A percentile compares a stretch with the other conserved stretches of the same genome.
Evolutionary conservation across 176 grass and related monocot species (phyloP).

Genomic region (Stipa capillata): DNA sequence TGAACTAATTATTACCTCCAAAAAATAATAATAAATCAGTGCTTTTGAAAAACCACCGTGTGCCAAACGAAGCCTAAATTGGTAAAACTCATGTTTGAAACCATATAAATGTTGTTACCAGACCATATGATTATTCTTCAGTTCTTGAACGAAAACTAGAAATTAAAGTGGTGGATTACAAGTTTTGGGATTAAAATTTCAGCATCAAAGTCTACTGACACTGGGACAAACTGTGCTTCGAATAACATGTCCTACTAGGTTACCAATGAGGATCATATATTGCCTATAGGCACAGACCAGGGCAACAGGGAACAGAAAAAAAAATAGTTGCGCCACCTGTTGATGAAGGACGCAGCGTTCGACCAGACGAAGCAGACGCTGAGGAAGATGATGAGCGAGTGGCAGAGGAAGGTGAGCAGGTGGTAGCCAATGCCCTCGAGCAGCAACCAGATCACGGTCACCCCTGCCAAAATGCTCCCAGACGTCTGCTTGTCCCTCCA

Average conservation of each 20-base stretch:
- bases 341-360: constrained; percentile 56
- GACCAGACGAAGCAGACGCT: constrained; percentile 64
- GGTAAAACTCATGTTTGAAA: too few species aligned
- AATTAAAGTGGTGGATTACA: not conserved
- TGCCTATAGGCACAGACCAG: not conserved
- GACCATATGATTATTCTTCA: not conserved
- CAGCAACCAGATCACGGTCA: constrained; percentile 79
- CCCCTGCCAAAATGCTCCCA: constrained; percentile 58
- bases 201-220: not conserved
- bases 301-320: not conserved
- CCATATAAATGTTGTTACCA: not conserved
- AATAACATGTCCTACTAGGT: not conserved
- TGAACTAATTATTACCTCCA: too few species aligned
- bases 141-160: not conserved
- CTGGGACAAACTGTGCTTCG: not conserved
- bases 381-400: constrained; percentile 59
- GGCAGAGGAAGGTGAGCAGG: constrained; percentile 75
- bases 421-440: constrained; percentile 91
- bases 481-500: constrained; percentile 84
- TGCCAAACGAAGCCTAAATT: too few species aligned
- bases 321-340: constrained; percentile 29
- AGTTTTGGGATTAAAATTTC: not conserved
- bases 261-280: not conserved
- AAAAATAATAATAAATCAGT: too few species aligned
- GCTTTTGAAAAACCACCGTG: too few species aligned